Conservation (phyloP, 176 grass and related monocot species). For the Sorghum bicolor region Sorghum_bicolor_NCBIv3 NC_012873.2:4676501-4677000, state of each 20-base stretch:
- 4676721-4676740: neutral
- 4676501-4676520: neutral
- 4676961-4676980: slow-evolving; percentile 89
- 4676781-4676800: neutral
- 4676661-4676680: neutral
- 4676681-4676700: neutral
- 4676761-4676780: neutral
- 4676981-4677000: slow-evolving; percentile 98
- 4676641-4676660: neutral
- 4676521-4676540: neutral
- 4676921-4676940: slow-evolving; percentile 89
- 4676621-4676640: neutral
- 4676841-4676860: slow-evolving; percentile 82
- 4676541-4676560: neutral
- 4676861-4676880: slow-evolving; percentile 97
- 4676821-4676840: slow-evolving; percentile 94
- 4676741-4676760: neutral
- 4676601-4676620: neutral
- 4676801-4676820: slow-evolving; percentile 65
- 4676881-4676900: slow-evolving; percentile 78
- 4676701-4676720: neutral
- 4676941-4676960: slow-evolving; percentile 74
- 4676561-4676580: neutral
- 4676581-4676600: neutral
- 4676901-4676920: slow-evolving; percentile 67